phyloP scores from a whole-genome alignment of 192 early-diverging fungal species.

The Chytriomyces hyalinus region DNA sequence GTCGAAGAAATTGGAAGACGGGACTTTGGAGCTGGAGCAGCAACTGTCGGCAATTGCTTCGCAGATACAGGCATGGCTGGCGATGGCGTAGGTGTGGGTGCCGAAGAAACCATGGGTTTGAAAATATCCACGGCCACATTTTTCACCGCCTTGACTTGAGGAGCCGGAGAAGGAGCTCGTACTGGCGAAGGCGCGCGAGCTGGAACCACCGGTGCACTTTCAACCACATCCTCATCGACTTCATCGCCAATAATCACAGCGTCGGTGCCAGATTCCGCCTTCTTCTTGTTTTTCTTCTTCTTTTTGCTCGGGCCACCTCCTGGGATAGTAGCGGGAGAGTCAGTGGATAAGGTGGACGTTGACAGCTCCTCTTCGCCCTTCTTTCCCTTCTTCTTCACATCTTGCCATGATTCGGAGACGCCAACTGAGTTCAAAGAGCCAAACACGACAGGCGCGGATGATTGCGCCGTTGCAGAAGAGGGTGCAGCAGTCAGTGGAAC shows the following conservation, averaged over 20 bases:
- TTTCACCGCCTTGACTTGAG: background rate
- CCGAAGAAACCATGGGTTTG: slow-evolving; percentile 17
- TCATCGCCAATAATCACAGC: background rate
- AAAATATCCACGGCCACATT: background rate
- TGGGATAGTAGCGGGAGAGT: slow-evolving; percentile 5
- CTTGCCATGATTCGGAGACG: slow-evolving; percentile 23
- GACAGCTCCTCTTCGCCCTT: slow-evolving; percentile 24
- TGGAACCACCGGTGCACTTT: slow-evolving; percentile 13
- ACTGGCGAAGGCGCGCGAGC: slow-evolving; percentile 6
- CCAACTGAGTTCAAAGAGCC: background rate
- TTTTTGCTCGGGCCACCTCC: slow-evolving; percentile 29
- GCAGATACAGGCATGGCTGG: background rate
- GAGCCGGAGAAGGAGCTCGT: slow-evolving; percentile 18
- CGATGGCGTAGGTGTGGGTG: slow-evolving; percentile 17
- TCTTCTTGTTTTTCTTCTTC: slow-evolving; percentile 48
- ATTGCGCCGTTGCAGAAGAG: background rate
- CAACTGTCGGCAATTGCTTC: background rate
- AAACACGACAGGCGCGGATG: slow-evolving; percentile 20
- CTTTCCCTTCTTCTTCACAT: slow-evolving; percentile 38
- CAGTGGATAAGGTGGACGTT: background rate
- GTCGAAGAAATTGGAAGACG: background rate
- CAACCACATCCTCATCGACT: background rate
- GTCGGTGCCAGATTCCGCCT: slow-evolving; percentile 11
- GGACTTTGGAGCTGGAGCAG: background rate
- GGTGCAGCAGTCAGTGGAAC: slow-evolving; percentile 28